These are phyloP conservation scores for Plasmodium vivax DNA, from an alignment of 169 alveolate genomes.

Conservation along the genomic window DNA sequence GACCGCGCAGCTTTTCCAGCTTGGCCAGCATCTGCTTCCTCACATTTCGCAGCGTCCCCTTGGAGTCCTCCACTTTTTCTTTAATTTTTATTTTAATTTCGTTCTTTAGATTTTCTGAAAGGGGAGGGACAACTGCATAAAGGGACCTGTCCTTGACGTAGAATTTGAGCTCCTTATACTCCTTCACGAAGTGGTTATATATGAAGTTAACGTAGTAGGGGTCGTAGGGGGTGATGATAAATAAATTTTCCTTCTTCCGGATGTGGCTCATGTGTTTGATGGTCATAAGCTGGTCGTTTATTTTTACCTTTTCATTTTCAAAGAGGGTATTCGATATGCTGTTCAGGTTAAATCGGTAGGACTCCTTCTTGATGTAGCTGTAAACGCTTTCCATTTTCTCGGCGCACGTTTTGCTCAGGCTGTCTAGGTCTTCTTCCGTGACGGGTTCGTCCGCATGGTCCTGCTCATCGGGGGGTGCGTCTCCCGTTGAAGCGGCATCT, in stretches of 20 bases:
- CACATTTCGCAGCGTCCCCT: conserved; percentile 29
- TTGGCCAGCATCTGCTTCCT: conserved; percentile 36
- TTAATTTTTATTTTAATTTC: conserved; percentile 53
- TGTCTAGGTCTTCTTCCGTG: conserved; percentile 41
- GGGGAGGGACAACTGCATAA: conserved; percentile 47
- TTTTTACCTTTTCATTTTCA: conserved; percentile 54
- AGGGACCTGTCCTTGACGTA: conserved; percentile 52
- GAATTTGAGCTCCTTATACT: conserved; percentile 27
- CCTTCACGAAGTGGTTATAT: conserved; percentile 42
- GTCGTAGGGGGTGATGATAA: conserved; percentile 51
- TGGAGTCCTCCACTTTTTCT: conserved; percentile 42
- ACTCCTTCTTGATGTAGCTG: conserved; percentile 28
- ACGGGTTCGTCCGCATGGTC: background rate
- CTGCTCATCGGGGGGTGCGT: background rate
- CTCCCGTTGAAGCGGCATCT: background rate
- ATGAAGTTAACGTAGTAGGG: conserved; percentile 59
- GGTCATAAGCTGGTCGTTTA: conserved; percentile 10
- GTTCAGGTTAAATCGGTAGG: conserved; percentile 53
- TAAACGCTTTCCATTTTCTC: conserved; percentile 59
- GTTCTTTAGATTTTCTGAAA: conserved; percentile 56
- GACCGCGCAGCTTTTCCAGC: conserved; percentile 20
- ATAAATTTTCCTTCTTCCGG: conserved; percentile 34
- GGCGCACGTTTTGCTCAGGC: background rate
- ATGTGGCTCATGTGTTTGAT: conserved; percentile 59
- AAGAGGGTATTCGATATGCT: conserved; percentile 48